Percentiles rank a stretch among this genome's conserved stretches.
phyloP scores from a whole-genome alignment of 768 basidiomycete genomes.

The Phylloporus sp. region DNA sequence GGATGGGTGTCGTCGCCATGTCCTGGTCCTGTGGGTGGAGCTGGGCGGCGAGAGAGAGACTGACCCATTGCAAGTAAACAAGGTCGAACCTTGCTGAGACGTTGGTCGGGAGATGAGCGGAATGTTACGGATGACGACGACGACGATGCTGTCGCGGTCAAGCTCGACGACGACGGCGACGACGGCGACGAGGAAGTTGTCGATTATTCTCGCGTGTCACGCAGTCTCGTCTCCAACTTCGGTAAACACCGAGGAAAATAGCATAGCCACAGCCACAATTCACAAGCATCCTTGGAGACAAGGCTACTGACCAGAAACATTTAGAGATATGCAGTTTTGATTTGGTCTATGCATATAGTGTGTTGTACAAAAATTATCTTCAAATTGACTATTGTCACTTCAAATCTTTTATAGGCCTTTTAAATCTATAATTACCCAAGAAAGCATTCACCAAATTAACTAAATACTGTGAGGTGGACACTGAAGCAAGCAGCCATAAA shows the following conservation, averaged over 20 bases:
- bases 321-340: no score
- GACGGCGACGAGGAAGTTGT: conserved; percentile 12
- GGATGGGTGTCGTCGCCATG: neutral
- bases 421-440: no score
- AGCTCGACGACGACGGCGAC: conserved; percentile 11
- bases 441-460: no score
- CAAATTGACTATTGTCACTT: no score
- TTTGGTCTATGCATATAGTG: no score
- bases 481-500: no score
- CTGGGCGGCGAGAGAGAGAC: conserved; percentile 28
- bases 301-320: no score
- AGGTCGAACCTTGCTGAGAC: neutral
- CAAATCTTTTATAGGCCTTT: no score
- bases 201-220: conserved; percentile 26
- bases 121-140: conserved; percentile 3
- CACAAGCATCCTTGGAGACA: no score
- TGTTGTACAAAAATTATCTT: conserved; percentile 1
- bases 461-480: no score
- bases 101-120: neutral
- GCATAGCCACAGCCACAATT: conserved; percentile 18
- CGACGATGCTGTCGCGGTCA: conserved; percentile 7
- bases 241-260: conserved; percentile 13
- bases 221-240: conserved; percentile 24
- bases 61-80: conserved; percentile 25
- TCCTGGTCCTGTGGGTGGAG: conserved; percentile 11